These are phyloP conservation scores for Backusella mclennaniae DNA, from an alignment of 192 early-diverging fungal species.

Conservation along the genomic window DNA sequence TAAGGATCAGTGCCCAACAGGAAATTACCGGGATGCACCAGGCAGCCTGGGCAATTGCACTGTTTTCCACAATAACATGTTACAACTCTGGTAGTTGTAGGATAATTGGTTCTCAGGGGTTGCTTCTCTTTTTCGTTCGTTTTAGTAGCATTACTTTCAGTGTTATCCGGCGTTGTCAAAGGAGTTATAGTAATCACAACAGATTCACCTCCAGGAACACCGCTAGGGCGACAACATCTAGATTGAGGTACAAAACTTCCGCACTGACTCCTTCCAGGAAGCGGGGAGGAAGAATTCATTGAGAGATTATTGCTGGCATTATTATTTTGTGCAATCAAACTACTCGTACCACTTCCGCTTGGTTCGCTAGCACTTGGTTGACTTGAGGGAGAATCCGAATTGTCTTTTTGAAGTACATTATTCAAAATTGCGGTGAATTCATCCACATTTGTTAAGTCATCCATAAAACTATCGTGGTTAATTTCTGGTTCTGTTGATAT, in stretches of 20 bases:
- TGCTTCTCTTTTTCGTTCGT: not conserved
- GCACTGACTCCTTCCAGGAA: not conserved
- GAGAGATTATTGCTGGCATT: not conserved
- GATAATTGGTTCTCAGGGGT: not conserved
- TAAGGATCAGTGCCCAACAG: constrained; percentile 17
- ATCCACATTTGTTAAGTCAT: constrained; percentile 7
- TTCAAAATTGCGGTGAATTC: constrained; percentile 25
- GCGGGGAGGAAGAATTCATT: not conserved
- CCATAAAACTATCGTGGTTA: not conserved
- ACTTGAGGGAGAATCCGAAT: not conserved
- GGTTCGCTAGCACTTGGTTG: not conserved
- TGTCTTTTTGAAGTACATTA: constrained; percentile 19
- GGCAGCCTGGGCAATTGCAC: constrained; percentile 23
- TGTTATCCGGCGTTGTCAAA: not conserved
- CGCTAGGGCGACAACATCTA: not conserved
- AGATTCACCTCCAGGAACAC: not conserved
- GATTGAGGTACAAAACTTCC: constrained; percentile 10
- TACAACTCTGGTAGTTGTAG: constrained; percentile 11
- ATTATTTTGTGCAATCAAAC: not conserved
- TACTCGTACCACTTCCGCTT: not conserved
- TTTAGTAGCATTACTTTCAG: not conserved
- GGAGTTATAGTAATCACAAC: constrained; percentile 21
- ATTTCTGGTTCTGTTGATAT: not conserved
- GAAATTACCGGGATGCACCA: constrained; percentile 21
- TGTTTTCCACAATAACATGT: constrained; percentile 19